Conservation (phyloP, 208 protist species). For the Porcisia deanei region DNA sequence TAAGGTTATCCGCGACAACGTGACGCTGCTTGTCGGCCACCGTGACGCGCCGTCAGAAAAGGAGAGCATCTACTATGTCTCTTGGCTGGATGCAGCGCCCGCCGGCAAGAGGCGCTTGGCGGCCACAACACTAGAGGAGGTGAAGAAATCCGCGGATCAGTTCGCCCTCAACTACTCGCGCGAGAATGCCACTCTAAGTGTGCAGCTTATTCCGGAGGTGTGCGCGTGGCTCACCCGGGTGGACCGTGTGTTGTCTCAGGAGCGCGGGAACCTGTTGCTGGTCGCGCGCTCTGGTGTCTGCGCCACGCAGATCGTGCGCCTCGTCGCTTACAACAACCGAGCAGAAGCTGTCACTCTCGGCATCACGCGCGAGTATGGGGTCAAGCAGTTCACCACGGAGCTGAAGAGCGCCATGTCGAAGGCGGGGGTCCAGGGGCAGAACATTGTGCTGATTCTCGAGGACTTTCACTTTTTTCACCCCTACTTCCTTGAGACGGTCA, state of each 20-base stretch:
- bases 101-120: conserved; percentile 61
- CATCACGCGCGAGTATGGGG: conserved; percentile 90
- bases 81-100: conserved; percentile 53
- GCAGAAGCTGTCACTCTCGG: conserved; percentile 91
- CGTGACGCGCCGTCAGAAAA: conserved; percentile 68
- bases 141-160: conserved; percentile 75
- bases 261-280: conserved; percentile 94
- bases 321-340: conserved; percentile 92
- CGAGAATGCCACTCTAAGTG: conserved; percentile 92
- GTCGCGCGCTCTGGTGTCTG: conserved; percentile 95
- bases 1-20: conserved; percentile 80
- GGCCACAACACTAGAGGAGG: conserved; percentile 55
- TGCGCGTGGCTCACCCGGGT: conserved; percentile 92
- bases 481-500: conserved; percentile 94
- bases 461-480: conserved; percentile 94
- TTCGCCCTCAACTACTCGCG: conserved; percentile 90
- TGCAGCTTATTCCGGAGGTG: conserved; percentile 96
- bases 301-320: conserved; percentile 84
- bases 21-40: conserved; percentile 78
- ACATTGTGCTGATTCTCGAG: conserved; percentile 94
- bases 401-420: conserved; percentile 92
- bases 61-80: conserved; percentile 77
- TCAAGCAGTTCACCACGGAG: conserved; percentile 95
- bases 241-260: conserved; percentile 96
- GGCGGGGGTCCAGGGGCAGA: conserved; percentile 91